phyloP scores from a whole-genome alignment of 352 stramenopile genomes.

The Pythium pectinolyticum region DNA sequence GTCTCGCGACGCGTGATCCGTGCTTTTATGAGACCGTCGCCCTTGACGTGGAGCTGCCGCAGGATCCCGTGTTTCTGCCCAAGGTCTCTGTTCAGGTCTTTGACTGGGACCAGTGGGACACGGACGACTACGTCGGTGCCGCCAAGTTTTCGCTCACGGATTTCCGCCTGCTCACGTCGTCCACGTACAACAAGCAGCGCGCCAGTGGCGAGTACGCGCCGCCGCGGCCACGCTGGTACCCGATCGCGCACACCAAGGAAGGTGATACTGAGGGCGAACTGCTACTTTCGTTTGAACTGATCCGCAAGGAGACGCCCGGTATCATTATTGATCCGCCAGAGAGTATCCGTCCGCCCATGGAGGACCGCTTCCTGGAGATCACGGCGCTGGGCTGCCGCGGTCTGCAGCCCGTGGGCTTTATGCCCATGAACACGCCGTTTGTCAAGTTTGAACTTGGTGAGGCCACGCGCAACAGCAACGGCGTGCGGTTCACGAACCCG shows the following conservation, averaged over 20 bases:
- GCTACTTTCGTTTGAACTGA: conserved; percentile 75
- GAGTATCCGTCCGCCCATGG: conserved; percentile 54
- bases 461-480: conserved; percentile 51
- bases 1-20: conserved; percentile 70
- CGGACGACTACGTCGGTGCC: conserved; percentile 71
- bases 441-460: conserved; percentile 85
- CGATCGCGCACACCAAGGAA: conserved; percentile 56
- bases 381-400: conserved; percentile 76
- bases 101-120: conserved; percentile 72
- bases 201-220: conserved; percentile 53
- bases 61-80: conserved; percentile 59
- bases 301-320: conserved; percentile 65
- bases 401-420: conserved; percentile 77
- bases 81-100: conserved; percentile 77
- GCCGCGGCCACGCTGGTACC: conserved; percentile 69
- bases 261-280: conserved; percentile 76
- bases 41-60: conserved; percentile 74
- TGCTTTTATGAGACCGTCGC: conserved; percentile 84
- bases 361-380: conserved; percentile 80
- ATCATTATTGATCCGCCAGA: conserved; percentile 57
- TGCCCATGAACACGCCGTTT: conserved; percentile 83
- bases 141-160: conserved; percentile 60
- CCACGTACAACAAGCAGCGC: conserved; percentile 52
- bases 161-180: conserved; percentile 57
- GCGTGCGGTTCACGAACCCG: conserved; percentile 66